A percentile compares a stretch with the other conserved stretches of the same genome.
These are phyloP conservation scores for Imleria badia DNA, from an alignment of 768 basidiomycete species.

Conservation along the genomic window DNA sequence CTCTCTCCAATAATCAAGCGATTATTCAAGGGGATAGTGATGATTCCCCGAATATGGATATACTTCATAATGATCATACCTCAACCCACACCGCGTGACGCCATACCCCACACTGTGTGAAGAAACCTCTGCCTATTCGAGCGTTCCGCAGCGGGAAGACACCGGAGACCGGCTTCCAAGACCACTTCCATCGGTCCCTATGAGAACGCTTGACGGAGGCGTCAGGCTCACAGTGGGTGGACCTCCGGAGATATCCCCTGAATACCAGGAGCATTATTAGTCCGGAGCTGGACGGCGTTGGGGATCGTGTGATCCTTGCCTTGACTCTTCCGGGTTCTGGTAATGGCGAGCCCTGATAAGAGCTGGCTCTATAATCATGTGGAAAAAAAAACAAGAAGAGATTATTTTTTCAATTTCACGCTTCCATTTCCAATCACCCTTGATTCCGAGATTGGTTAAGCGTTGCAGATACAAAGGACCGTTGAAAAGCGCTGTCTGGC, in stretches of 20 bases:
- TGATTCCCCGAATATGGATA: too few species aligned
- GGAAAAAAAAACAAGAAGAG: too few species aligned
- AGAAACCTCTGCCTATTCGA: not conserved
- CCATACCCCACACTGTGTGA: too few species aligned
- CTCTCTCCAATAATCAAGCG: not conserved
- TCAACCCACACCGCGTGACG: not conserved
- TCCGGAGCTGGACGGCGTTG: not conserved
- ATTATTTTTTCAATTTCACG: too few species aligned
- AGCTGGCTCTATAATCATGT: too few species aligned
- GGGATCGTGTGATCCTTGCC: too few species aligned
- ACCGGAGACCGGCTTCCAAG: not conserved
- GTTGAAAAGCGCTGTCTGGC: too few species aligned
- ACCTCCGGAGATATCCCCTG: not conserved
- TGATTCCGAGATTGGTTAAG: too few species aligned
- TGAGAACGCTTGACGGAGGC: constrained; percentile 3
- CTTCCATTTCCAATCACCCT: too few species aligned
- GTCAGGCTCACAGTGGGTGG: not conserved
- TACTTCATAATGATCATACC: not conserved
- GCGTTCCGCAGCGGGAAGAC: not conserved
- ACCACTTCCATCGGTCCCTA: not conserved
- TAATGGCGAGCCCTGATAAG: too few species aligned
- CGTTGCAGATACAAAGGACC: too few species aligned
- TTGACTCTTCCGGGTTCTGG: too few species aligned
- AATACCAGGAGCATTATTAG: constrained; percentile 1
- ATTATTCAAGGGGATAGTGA: not conserved